Evolutionary conservation across 169 alveolate genomes (phyloP).

Genomic region (Perkinsus olseni): DNA sequence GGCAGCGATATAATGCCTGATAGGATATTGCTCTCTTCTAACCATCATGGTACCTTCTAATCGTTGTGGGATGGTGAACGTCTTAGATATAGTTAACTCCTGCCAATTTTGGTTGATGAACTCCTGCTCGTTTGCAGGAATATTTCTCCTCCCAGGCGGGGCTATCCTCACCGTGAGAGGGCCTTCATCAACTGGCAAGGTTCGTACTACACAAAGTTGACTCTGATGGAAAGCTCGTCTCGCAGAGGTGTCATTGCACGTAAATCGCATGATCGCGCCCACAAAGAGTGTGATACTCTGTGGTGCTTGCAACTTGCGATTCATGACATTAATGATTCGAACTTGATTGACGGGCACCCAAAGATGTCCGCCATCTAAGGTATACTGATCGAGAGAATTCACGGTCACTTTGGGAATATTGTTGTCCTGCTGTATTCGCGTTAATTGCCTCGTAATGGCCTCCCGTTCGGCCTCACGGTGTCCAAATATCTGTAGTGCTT

Average conservation of each 20-base stretch:
- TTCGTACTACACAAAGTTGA: background rate
- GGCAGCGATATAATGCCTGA: background rate
- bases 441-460: background rate
- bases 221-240: background rate
- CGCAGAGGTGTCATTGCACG: background rate
- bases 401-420: background rate
- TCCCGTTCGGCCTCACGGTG: background rate
- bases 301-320: background rate
- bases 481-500: background rate
- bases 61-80: background rate
- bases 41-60: background rate
- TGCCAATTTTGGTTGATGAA: background rate
- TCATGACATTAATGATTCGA: background rate
- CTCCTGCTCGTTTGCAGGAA: background rate
- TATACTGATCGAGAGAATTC: background rate
- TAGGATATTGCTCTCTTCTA: background rate
- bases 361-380: background rate
- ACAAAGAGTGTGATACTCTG: background rate
- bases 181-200: background rate
- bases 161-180: background rate
- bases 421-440: background rate
- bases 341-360: background rate
- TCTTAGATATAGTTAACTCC: background rate
- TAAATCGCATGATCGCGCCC: background rate
- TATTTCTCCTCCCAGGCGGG: background rate